These are phyloP conservation scores for Sporormia fimetaria DNA, from an alignment of 495 filamentous ascomycete genomes.

Conservation along the genomic window DNA sequence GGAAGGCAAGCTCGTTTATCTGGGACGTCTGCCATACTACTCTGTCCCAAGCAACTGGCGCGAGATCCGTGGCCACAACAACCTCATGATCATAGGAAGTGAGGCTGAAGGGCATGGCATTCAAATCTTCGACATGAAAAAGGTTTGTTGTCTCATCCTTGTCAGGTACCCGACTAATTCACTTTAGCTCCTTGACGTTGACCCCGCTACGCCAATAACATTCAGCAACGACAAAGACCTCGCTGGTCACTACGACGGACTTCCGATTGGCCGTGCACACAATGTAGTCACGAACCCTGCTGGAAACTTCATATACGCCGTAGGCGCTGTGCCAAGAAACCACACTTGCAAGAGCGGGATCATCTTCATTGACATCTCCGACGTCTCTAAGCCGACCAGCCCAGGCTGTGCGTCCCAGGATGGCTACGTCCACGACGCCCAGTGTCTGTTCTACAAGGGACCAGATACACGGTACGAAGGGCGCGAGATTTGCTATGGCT, in stretches of 20 bases:
- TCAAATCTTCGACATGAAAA: constrained; percentile 32
- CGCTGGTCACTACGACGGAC: constrained; percentile 28
- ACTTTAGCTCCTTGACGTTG: constrained; percentile 15
- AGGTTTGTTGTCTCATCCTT: constrained; percentile 26
- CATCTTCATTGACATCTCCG: constrained; percentile 41
- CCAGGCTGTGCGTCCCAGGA: constrained; percentile 43
- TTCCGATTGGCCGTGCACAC: constrained; percentile 36
- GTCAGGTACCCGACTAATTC: background rate
- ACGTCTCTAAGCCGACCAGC: constrained; percentile 36
- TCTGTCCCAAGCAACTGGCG: constrained; percentile 19
- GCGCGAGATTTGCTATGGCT: constrained; percentile 50
- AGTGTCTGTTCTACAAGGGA: constrained; percentile 48
- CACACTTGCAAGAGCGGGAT: constrained; percentile 40
- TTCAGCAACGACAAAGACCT: constrained; percentile 31
- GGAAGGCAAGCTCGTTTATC: constrained; percentile 42
- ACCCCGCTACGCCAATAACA: constrained; percentile 27
- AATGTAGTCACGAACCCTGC: constrained; percentile 38
- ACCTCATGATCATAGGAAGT: constrained; percentile 21
- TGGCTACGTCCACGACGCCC: constrained; percentile 52
- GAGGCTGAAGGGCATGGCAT: constrained; percentile 22
- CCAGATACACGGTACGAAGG: constrained; percentile 43
- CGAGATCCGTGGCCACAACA: constrained; percentile 19
- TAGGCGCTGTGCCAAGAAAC: constrained; percentile 38
- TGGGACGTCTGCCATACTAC: constrained; percentile 36
- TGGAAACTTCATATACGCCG: constrained; percentile 41